These are phyloP conservation scores for Parascedosporium putredinis DNA, from an alignment of 2,329 filamentous ascomycete species.

Conservation along the genomic window DNA sequence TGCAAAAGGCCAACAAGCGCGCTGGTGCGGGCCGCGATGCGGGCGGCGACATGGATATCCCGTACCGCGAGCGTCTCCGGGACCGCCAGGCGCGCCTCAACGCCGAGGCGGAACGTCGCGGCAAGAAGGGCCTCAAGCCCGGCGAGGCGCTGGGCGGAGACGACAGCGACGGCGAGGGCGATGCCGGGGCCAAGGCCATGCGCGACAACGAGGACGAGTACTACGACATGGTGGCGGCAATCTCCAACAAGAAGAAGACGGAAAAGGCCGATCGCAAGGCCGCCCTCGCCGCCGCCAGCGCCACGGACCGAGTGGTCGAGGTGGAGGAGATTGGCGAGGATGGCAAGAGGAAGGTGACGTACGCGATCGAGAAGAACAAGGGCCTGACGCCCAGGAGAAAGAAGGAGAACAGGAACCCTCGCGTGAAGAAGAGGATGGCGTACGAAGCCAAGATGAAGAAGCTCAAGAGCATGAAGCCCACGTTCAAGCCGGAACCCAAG, in stretches of 20 bases:
- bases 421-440: slow-evolving; percentile 97
- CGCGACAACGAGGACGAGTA: slow-evolving; percentile 62
- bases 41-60: slow-evolving; percentile 73
- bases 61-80: slow-evolving; percentile 76
- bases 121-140: slow-evolving; percentile 51
- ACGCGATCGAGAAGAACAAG: slow-evolving; percentile 96
- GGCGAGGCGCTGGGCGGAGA: slow-evolving; percentile 58
- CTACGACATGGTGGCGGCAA: slow-evolving; percentile 76
- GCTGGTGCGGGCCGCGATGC: slow-evolving; percentile 61
- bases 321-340: slow-evolving; percentile 64
- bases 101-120: slow-evolving; percentile 76
- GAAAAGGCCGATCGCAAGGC: slow-evolving; percentile 55
- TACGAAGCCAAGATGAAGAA: slow-evolving; percentile 98
- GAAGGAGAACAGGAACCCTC: slow-evolving; percentile 89
- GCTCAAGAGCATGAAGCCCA: slow-evolving; percentile 71
- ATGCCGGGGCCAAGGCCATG: slow-evolving; percentile 36
- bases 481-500: slow-evolving; percentile 75
- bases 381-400: slow-evolving; percentile 78
- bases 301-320: slow-evolving; percentile 52
- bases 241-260: slow-evolving; percentile 58
- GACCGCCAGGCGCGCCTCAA: slow-evolving; percentile 82
- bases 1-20: slow-evolving; percentile 85
- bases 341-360: slow-evolving; percentile 85
- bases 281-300: slow-evolving; percentile 49
- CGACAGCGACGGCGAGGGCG: slow-evolving; percentile 58